A percentile compares a stretch with the other conserved stretches of the same genome.
Conservation (phyloP, 2,329 filamentous ascomycete genomes). For the Decorospora gaudefroyi region DNA sequence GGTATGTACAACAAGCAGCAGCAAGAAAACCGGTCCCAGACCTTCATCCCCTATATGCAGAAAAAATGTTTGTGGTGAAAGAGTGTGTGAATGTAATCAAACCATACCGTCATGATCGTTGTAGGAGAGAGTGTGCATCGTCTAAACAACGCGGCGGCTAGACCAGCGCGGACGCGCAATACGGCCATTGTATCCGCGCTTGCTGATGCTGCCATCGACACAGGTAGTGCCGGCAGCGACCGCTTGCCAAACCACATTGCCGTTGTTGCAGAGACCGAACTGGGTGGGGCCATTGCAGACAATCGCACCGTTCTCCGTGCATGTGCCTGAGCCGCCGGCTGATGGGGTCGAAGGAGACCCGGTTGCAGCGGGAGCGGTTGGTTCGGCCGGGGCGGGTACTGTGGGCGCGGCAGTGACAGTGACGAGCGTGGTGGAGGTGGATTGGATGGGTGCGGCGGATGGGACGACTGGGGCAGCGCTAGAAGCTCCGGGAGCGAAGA, state of each 20-base stretch:
- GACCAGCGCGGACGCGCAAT: conserved; percentile 32
- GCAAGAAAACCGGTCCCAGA: conserved; percentile 20
- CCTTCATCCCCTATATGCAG: conserved; percentile 13
- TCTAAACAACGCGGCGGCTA: conserved; percentile 11
- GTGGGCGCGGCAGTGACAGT: conserved; percentile 31
- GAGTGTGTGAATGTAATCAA: conserved; percentile 16
- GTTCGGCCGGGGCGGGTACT: conserved; percentile 20
- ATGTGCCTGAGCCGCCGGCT: conserved; percentile 24
- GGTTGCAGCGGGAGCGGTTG: conserved; percentile 19
- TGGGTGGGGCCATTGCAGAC: conserved; percentile 49
- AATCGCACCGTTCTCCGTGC: conserved; percentile 43
- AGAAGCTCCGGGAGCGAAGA: conserved; percentile 39
- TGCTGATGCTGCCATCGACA: conserved; percentile 48
- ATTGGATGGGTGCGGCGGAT: conserved; percentile 19
- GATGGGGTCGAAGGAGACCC: conserved; percentile 17
- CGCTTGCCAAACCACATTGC: conserved; percentile 47
- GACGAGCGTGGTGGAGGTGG: conserved; percentile 38
- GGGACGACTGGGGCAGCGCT: conserved; percentile 16
- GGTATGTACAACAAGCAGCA: conserved; percentile 11
- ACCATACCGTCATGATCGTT: not conserved
- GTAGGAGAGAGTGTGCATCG: not conserved
- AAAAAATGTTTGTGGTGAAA: conserved; percentile 2
- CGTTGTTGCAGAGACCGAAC: conserved; percentile 53
- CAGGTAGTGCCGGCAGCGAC: conserved; percentile 54
- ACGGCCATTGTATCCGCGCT: conserved; percentile 41